Evolutionary conservation across 352 stramenopile genomes (phyloP), one percentile per base, ranked within the genome.

Genomic region (Globisporangium apiculatum): DNA sequence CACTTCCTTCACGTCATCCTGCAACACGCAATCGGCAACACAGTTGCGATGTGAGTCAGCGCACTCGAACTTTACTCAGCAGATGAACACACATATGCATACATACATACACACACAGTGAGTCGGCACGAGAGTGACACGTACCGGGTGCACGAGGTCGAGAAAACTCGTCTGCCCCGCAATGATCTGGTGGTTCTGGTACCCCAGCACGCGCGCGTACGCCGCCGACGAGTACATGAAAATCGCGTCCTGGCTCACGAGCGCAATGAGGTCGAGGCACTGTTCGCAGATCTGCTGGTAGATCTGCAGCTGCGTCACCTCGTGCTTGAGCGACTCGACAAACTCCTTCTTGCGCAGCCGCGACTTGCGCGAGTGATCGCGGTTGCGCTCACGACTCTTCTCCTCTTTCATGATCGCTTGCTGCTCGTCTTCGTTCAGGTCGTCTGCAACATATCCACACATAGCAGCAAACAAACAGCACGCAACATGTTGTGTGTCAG

Each of bases 291-390:
- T 83, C 60, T 90, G 75, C 69, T 91, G 81, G 65, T 91, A 94
- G 57, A 94, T 85, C 62, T 91, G 79, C 48, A 91, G 66, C 62
- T 94, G 81, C 59, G 82, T 70, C 36, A 91, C 81, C 50, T 94
- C 79, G 54, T 85, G 73, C 71, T 98, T 98, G 42, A 98, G 79
- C 58, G 84, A 92, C 66, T 98, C 92, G 37, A 98, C 79, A 58
- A 97, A 98, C 49, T 93, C 89, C 69, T 98, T 98, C 67, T 98
- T 98, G 50, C 94, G 84, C 55, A 96, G 70, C 10, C 94, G 84
- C 53, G 91, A 98, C 73, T 98, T 98, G 71, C 93, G 87, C 53
- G 94, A 97, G 73, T 98, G 94, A 66, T 98, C 92, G 45, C 92
- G 84, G 72, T 98, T 98, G 49, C 94, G 82, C 66, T 98, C 90